Evolutionary conservation across 176 grass and related monocot genomes (phyloP), one percentile per base, ranked within the genome.

Genomic region (Ensete glaucum): DNA sequence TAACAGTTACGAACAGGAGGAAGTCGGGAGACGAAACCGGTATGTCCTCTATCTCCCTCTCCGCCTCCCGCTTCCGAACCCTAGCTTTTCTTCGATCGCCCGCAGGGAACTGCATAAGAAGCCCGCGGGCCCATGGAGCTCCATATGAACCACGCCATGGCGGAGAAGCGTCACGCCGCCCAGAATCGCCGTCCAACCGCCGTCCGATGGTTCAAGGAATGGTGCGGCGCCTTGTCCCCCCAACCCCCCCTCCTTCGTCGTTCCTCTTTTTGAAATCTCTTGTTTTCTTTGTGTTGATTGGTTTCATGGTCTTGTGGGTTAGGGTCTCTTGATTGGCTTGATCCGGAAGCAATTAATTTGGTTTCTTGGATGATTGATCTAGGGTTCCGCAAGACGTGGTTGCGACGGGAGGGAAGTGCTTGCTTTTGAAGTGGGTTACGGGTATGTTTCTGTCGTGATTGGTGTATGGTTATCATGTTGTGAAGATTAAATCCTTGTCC

Each of bases 381-480:
- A 99, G 95, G 95, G 86, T 99, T 87, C 83, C 90, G 19, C 91
- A 91, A 81, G 91, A 94, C 1, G 77, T 89, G 17, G 79, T 87
- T 74, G 52, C 89, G 79, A 81, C 82, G 3, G 95, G 95, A 62
- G 95, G 86, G 10, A 84, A 85, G 11, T 99, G 95, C 58, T 67
- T 73, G n/a, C 90, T 99, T 64, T 90, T 86, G 75, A 99, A 91
- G 82, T 99, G 95, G 90, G 86, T 99, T 66, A 77, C 87, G 85
- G 95, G 95, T 99, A 87, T 24, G 67, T 25, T 75, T 24, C 16
- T 27, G 62, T 9, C 23, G 71, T 11, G 43, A 20, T 69, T 53
- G 34, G 52, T 83, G 53, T 11, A 21, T 64, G 54, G 8, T 75
- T 77, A 12, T 0, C 60, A 57, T 17, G 11, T 9, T 9, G 21